Base-by-base conservation (phyloP, 768 basidiomycete genomes). In the Pisolithus orientalis region DNA sequence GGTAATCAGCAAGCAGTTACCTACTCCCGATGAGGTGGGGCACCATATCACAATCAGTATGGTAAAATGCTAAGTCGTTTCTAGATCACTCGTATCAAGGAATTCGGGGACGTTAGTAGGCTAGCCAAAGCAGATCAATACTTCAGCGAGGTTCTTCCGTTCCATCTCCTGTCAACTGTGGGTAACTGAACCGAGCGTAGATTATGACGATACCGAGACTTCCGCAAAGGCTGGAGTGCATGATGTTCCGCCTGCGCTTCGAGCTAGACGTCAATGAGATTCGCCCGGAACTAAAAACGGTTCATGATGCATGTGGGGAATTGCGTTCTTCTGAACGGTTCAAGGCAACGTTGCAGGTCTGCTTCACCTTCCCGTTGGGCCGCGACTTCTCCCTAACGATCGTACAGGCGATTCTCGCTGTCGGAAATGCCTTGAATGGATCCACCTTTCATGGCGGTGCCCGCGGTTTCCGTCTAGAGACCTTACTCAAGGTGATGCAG, bases 41-140 rank as follows among this genome's bases (percentile, higher is more conserved):
- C 5, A 10, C 17, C 14, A 16, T 39, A n/a, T 9, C 5, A 37
- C 9, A 14, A 5, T 31, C 5, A 11, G 24, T 16, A 50, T 29
- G 25, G 39, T 47, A 28, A 14, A n/a, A 25, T 44, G 25, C 46
- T 27, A 39, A 50, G 16, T 27, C 53, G 17, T 47, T 51, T 17
- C 25, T 8, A 90, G 87, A 70, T 83, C 44, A 72, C 77, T 11
- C 74, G 84, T 11, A 75, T 95, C 39, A 81, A 77, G 53, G 79
- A 80, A 27, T 90, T 87, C 61, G 83, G 77, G 3, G 85, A 94
- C 53, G 70, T 87, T 11, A 73, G 75, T 39, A 87, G 85, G 61
- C 76, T 95, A 8, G 82, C 90, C 4, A 86, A 87, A 53, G 83
- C 90, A 16, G 94, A 97, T 62, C 85, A 84, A 60, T 94, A 88